Evolutionary conservation across 768 basidiomycete species (phyloP).

Genomic region (Nidularia pulvinata): DNA sequence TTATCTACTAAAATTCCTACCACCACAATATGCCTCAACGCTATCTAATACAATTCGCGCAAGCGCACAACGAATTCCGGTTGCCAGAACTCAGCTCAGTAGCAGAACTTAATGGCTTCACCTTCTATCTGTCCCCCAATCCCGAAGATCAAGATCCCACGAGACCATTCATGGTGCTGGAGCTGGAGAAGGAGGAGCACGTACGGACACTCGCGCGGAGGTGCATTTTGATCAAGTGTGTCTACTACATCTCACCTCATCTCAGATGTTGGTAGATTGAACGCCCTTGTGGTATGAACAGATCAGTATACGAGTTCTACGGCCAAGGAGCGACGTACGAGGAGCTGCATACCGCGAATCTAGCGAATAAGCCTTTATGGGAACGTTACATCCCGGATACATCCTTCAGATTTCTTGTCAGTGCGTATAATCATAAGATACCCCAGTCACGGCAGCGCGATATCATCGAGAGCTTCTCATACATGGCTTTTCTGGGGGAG

Average conservation of each 20-base stretch:
- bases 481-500: constrained; percentile 81
- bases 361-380: constrained; percentile 47
- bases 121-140: constrained; percentile 44
- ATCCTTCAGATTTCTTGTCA: constrained; percentile 81
- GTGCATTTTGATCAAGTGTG: constrained; percentile 85
- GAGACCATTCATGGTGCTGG: constrained; percentile 76
- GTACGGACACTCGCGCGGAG: constrained; percentile 72
- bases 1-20: too few relatives aligned
- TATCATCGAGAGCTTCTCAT: constrained; percentile 79
- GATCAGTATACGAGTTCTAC: constrained; percentile 80
- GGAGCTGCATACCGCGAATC: constrained; percentile 61
- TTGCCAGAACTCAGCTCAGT: constrained; percentile 82
- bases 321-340: constrained; percentile 70
- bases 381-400: constrained; percentile 57
- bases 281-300: constrained; percentile 19
- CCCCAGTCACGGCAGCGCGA: constrained; percentile 62
- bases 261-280: too few relatives aligned
- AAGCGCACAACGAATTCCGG: constrained; percentile 80
- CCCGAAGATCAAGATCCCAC: constrained; percentile 47
- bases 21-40: constrained; percentile 29
- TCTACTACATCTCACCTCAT: constrained; percentile 7
- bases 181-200: constrained; percentile 69
- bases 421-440: constrained; percentile 75
- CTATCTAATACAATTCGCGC: constrained; percentile 76
- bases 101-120: constrained; percentile 72